Evolutionary conservation across 2,329 filamentous ascomycete genomes (phyloP).

Genomic region (Sporothrix protearum): DNA sequence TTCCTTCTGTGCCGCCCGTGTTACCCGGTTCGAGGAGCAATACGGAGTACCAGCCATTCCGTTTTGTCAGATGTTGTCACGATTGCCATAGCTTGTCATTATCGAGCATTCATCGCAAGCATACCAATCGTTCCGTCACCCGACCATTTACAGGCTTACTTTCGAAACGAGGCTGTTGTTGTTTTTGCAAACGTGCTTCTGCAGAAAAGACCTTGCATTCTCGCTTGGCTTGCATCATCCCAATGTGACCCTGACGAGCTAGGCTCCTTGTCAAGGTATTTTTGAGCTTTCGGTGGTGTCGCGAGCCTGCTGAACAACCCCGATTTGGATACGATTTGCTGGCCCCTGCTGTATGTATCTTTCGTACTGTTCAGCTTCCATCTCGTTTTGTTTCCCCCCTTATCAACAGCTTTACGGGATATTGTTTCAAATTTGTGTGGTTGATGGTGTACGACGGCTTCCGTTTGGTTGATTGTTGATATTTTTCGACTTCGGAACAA

Average conservation of each 20-base stretch:
- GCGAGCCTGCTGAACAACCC: not conserved
- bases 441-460: not conserved
- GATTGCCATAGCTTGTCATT: not conserved
- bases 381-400: not conserved
- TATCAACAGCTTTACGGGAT: not conserved
- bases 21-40: not conserved
- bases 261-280: not conserved
- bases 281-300: not conserved
- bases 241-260: not conserved
- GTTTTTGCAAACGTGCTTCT: not conserved
- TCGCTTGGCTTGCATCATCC: not conserved
- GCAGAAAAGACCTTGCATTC: not conserved
- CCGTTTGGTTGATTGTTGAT: not conserved
- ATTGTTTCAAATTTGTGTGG: not conserved
- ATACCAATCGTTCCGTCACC: not conserved
- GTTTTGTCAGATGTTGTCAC: not conserved
- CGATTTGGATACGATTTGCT: not conserved
- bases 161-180: not conserved
- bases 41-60: too few relatives aligned
- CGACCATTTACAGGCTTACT: too few relatives aligned
- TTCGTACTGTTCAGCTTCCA: not conserved
- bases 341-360: too few relatives aligned
- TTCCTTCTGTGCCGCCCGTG: not conserved
- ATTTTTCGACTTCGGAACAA: not conserved
- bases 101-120: not conserved